phyloP scores from a whole-genome alignment of 2,329 filamentous ascomycete species.

The Apiospora arundinis region DNA sequence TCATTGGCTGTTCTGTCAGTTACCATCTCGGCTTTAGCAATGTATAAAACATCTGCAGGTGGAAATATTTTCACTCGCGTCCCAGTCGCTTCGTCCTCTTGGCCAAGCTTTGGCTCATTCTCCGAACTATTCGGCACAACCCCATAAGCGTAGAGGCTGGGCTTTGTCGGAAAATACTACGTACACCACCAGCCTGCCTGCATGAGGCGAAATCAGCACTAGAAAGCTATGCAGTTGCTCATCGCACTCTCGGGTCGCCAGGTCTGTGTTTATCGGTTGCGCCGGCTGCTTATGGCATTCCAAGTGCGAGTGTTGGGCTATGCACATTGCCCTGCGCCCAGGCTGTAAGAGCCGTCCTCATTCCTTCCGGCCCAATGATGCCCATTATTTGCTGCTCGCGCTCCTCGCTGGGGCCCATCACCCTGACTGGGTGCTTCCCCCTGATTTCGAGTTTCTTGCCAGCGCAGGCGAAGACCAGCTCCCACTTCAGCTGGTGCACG shows the following conservation, averaged over 20 bases:
- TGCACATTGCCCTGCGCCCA: slow-evolving; percentile 19
- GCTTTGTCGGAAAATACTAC: not conserved
- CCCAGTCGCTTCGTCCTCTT: not conserved
- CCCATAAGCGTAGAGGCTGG: not conserved
- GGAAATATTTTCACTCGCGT: not conserved
- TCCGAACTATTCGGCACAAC: not conserved
- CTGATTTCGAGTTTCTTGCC: slow-evolving; percentile 22
- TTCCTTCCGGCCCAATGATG: slow-evolving; percentile 18
- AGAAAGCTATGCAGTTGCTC: not conserved
- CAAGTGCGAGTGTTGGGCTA: slow-evolving; percentile 7
- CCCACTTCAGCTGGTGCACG: slow-evolving; percentile 20
- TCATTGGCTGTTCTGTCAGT: not conserved
- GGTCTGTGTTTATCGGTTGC: not conserved
- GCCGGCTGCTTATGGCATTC: slow-evolving; percentile 4
- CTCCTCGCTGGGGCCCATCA: slow-evolving; percentile 23
- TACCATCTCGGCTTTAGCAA: not conserved
- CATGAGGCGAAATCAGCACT: not conserved
- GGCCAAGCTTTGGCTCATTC: not conserved
- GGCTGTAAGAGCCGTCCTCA: not conserved
- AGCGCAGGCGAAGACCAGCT: slow-evolving; percentile 16
- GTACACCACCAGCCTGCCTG: not conserved
- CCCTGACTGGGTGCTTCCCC: slow-evolving; percentile 18
- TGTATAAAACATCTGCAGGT: slow-evolving; percentile 10
- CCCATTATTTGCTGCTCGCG: not conserved
- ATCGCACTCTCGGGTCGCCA: not conserved